Percentiles rank a stretch among this genome's conserved stretches.
phyloP scores from a whole-genome alignment of 176 grass and related monocot species.

The Rhynchospora tenuis region DNA sequence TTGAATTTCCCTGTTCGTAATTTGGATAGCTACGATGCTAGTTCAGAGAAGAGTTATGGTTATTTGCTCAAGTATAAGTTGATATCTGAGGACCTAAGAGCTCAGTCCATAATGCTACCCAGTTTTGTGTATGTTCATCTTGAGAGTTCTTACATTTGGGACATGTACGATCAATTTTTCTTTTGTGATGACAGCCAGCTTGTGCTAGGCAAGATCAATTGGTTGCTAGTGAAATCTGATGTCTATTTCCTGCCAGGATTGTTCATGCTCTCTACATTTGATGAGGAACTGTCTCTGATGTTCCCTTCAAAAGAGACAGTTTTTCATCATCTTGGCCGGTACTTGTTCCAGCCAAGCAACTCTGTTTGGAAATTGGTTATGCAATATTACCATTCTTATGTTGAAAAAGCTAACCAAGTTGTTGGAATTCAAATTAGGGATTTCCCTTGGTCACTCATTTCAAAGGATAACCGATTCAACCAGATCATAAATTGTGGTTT shows the following conservation, averaged over 20 bases:
- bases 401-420: conserved; percentile 33
- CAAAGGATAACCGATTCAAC: conserved; percentile 29
- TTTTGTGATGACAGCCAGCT: conserved; percentile 65
- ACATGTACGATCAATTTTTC: conserved; percentile 36
- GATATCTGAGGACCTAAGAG: conserved; percentile 17
- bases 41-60: conserved; percentile 26
- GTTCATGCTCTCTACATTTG: conserved; percentile 53
- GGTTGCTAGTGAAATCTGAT: conserved; percentile 57
- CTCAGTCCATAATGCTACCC: conserved; percentile 28
- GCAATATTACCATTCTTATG: conserved; percentile 50
- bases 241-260: conserved; percentile 57
- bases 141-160: conserved; percentile 31
- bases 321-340: conserved; percentile 71
- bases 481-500: conserved; percentile 36
- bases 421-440: conserved; percentile 46
- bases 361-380: conserved; percentile 44
- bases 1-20: conserved; percentile 30
- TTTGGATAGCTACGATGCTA: not conserved
- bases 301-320: conserved; percentile 56
- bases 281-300: conserved; percentile 56
- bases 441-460: conserved; percentile 29
- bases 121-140: conserved; percentile 50
- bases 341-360: conserved; percentile 70
- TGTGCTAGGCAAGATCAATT: conserved; percentile 45
- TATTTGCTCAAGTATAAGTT: conserved; percentile 22